Conservation (phyloP, 108 stramenopile genomes). For the Poteriospumella lacustris region DNA sequence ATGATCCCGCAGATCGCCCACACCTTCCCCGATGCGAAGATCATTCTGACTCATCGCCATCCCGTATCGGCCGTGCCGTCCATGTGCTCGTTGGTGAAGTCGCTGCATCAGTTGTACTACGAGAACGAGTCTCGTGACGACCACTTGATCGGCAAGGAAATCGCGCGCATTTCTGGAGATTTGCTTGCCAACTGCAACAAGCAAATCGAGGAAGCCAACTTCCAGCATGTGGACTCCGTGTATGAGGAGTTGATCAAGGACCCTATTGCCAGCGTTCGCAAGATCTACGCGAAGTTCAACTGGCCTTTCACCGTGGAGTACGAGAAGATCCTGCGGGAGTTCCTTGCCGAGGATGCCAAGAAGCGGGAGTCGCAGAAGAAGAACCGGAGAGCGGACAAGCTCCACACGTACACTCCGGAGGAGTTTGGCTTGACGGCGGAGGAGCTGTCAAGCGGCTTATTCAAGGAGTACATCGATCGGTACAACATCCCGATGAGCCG, state of each 20-base stretch:
- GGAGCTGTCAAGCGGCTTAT: slow-evolving; percentile 4
- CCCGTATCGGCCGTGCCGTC: slow-evolving; percentile 20
- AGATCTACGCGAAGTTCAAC: background rate
- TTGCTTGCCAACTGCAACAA: background rate
- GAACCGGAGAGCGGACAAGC: background rate
- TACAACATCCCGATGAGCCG: background rate
- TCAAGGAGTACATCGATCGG: background rate
- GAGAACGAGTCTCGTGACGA: background rate
- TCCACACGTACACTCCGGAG: slow-evolving; percentile 16
- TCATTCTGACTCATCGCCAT: slow-evolving; percentile 25
- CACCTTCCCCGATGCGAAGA: slow-evolving; percentile 22
- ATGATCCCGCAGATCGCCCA: background rate
- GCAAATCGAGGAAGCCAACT: background rate
- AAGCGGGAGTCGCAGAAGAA: background rate
- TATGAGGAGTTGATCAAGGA: slow-evolving; percentile 28
- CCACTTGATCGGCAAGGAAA: background rate
- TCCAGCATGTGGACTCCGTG: background rate
- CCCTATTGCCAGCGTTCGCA: background rate
- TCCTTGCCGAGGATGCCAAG: background rate
- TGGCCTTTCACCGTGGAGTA: slow-evolving; percentile 7
- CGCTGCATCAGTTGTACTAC: slow-evolving; percentile 7
- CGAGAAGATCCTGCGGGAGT: background rate
- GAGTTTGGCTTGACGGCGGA: slow-evolving; percentile 5
- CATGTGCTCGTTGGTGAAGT: slow-evolving; percentile 19
- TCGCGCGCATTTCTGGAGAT: background rate